Conservation (phyloP, 1,139 yeast genomes). For the Yamadazyma dushanensis region DNA sequence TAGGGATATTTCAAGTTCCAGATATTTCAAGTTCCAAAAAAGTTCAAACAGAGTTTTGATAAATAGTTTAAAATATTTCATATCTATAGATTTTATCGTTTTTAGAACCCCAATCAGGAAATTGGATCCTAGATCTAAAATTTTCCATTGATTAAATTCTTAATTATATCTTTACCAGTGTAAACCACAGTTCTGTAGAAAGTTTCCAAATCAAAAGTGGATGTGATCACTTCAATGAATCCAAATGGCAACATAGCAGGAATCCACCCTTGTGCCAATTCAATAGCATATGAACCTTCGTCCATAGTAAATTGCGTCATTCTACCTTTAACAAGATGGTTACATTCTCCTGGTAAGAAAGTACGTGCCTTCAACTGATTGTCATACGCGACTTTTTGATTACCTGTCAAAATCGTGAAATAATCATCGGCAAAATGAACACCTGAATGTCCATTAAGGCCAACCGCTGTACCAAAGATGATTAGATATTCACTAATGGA, state of each 20-base stretch:
- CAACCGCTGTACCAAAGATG: slow-evolving; percentile 83
- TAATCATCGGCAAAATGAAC: slow-evolving; percentile 96
- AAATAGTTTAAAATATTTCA: too few species aligned
- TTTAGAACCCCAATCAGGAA: too few species aligned
- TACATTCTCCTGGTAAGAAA: slow-evolving; percentile 79
- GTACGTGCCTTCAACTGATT: slow-evolving; percentile 60
- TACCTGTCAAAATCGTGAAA: slow-evolving; percentile 83
- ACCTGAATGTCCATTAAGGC: slow-evolving; percentile 96
- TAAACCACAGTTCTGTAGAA: slow-evolving; percentile 66
- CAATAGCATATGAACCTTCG: slow-evolving; percentile 79
- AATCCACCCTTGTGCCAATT: slow-evolving; percentile 98
- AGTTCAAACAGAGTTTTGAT: too few species aligned
- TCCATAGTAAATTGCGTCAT: slow-evolving; percentile 88
- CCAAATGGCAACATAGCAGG: slow-evolving; percentile 99
- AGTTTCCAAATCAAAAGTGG: slow-evolving; percentile 77
- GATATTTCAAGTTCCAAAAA: too few species aligned
- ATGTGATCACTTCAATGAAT: slow-evolving; percentile 71
- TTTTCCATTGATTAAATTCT: slow-evolving; percentile 67
- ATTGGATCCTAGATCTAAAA: too few species aligned
- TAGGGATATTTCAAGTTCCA: too few species aligned
- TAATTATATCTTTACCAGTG: slow-evolving; percentile 77
- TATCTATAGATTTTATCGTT: too few species aligned
- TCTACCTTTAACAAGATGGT: slow-evolving; percentile 70
- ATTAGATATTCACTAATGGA: slow-evolving; percentile 92
- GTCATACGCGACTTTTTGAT: slow-evolving; percentile 71